phyloP scores from a whole-genome alignment of 2,329 filamentous ascomycete species.

The Sporothrix mexicana region DNA sequence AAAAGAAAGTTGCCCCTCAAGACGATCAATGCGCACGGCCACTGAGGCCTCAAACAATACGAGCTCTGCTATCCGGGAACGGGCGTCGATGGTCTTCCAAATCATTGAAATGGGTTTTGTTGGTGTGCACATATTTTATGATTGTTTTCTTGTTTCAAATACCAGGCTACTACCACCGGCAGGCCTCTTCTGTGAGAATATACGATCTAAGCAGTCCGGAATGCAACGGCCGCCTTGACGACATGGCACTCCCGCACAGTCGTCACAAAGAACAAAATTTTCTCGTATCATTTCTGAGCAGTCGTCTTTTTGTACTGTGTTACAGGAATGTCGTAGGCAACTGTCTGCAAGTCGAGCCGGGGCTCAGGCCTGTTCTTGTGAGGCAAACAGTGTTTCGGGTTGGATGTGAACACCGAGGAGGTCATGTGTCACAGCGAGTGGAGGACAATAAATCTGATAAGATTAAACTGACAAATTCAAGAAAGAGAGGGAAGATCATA shows the following conservation, averaged over 20 bases:
- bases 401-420: neutral
- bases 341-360: neutral
- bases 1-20: neutral
- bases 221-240: neutral
- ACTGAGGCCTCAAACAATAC: constrained; percentile 10
- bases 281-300: neutral
- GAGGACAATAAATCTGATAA: too few relatives aligned
- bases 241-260: neutral
- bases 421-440: neutral
- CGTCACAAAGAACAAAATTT: neutral
- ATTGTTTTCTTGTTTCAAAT: neutral
- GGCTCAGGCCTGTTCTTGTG: neutral
- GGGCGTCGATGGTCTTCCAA: neutral
- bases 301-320: neutral
- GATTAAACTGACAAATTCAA: too few relatives aligned
- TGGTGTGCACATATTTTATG: neutral
- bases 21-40: neutral
- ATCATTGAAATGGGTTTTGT: neutral
- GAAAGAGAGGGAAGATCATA: neutral
- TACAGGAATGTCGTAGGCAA: too few relatives aligned
- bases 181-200: neutral
- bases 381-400: constrained; percentile 9
- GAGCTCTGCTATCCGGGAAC: neutral
- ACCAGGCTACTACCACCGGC: neutral
- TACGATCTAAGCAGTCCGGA: neutral